Evolutionary conservation across 2,329 filamentous ascomycete species (phyloP).

Genomic region (Penicillium hesseltinei): DNA sequence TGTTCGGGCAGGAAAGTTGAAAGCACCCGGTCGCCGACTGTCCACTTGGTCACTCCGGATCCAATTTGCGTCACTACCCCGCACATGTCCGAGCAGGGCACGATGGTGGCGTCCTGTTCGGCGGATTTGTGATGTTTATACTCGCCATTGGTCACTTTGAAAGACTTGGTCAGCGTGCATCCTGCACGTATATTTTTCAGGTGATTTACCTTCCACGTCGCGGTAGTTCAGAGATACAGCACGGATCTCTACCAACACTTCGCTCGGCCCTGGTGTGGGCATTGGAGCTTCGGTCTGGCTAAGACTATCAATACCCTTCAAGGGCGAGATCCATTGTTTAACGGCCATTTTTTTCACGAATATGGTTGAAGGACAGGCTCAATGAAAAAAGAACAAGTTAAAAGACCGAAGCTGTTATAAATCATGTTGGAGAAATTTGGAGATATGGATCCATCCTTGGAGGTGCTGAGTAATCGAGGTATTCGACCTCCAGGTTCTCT

Average conservation of each 20-base stretch:
- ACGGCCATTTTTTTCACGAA: conserved; percentile 19
- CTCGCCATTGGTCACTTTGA: conserved; percentile 61
- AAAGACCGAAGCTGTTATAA: not conserved
- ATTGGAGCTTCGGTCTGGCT: conserved; percentile 45
- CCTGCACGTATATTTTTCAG: not conserved
- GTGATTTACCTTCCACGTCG: conserved; percentile 43
- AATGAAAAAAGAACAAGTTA: not conserved
- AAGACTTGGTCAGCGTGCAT: not conserved
- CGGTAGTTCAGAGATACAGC: conserved; percentile 56
- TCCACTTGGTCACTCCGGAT: conserved; percentile 48
- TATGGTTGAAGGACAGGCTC: not conserved
- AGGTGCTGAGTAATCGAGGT: conserved; percentile 4
- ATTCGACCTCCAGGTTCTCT: not conserved
- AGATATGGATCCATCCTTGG: not conserved
- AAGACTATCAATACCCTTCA: conserved; percentile 58
- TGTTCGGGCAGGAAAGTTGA: conserved; percentile 59
- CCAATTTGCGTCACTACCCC: conserved; percentile 57
- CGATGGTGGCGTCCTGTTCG: conserved; percentile 44
- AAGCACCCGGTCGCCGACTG: conserved; percentile 63
- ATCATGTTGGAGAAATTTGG: conserved; percentile 4
- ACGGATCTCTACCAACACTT: conserved; percentile 54
- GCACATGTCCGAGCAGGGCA: conserved; percentile 70
- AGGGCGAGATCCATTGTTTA: conserved; percentile 54
- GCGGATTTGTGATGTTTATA: conserved; percentile 65
- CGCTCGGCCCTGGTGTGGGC: conserved; percentile 50